Evolutionary conservation across 129 eudicot genomes (phyloP), one percentile per base, ranked within the genome.

Genomic region (Centaurea solstitialis): DNA sequence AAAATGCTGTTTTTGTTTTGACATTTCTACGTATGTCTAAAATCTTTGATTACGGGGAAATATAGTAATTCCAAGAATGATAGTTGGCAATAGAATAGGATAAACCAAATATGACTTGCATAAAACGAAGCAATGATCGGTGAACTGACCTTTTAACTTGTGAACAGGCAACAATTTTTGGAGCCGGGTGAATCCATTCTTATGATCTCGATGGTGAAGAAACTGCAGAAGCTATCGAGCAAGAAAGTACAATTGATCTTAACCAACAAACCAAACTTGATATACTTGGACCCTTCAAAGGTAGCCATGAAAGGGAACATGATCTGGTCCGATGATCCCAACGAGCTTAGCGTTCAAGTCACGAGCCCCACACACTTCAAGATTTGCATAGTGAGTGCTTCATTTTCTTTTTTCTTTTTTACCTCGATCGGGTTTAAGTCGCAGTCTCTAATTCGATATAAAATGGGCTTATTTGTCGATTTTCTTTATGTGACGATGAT

Each of bases 131-230:
- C 68, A 9, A 62, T 62, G 68, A 57, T 4, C 8, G 0, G 33
- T 68, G 43, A 68, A 23, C 26, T 38, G 41, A 64, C 40, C 30
- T 70, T 70, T 47, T 74, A 76, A 66, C 67, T 64, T 71, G 7
- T 82, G 2, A 24, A 78, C 91, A 96, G 99, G 99, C 91, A 91
- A 83, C 92, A 93, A 39, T 91, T 93, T 75, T 79, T 96, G 90
- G 99, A 93, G 83, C 97, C 95, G 1, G 98, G 97, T 20, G 99
- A 96, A 71, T 93, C 98, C 0, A 88, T 96, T 69, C 87, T 96
- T 77, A 93, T 96, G 99, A 96, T 96, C 82, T 96, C 99, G 39
- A 89, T 93, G 98, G 98, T 96, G 35, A 96, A 91, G 92, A 96
- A 93, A 76, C 80, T 89, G 67, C 97, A 91, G 85, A 96, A 93